Base-by-base conservation (phyloP, 192 early-diverging fungal genomes). In the Coemansia sp. region DNA sequence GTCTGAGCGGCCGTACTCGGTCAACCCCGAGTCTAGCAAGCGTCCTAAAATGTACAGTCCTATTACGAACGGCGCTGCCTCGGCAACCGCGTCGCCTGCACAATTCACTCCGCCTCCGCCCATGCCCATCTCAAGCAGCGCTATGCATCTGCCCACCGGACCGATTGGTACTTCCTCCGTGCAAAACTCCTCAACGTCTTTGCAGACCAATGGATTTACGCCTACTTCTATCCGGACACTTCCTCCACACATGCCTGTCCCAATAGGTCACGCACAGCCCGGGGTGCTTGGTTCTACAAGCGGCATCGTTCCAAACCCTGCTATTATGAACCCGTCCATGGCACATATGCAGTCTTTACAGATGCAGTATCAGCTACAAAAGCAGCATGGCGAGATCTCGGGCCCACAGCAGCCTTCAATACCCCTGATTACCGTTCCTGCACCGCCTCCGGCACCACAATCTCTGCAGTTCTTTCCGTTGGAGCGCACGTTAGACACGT, bases 401-500 rank as follows among this genome's bases (percentile, higher is more conserved):
- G 5, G 39, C 40, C 54, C 63, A 37, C 38, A 39, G 43, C 52
- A 63, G 37, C 56, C 67, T 5, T 65, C 71, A 9, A 61, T 58
- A 16, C 67, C 67, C 2, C 12, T 57, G 18, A 48, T 69, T 50
- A 75, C 73, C 1, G 43, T 75, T 8, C 68, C 79, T 18, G 64
- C 68, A 11, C 73, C 74, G 16, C 72, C 69, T 15, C 65, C 75
- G 23, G 54, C 65, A 42, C 69, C 69, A 40, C 60, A 42, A 50
- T 68, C 65, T 15, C 52, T 68, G 64, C 70, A 59, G 18, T 82
- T 73, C 45, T 82, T 82, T 50, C 81, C 81, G 23, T 54, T 83
- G 44, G 81, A 83, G 57, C 85, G 91, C 23, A 86, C 83, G 21
- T 84, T 93, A 8, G 90, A 93, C 59, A 88, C 90, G 6, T 91